These are phyloP conservation scores for Boletellus sp. DNA, from an alignment of 1,284 basidiomycete species.

Conservation along the genomic window DNA sequence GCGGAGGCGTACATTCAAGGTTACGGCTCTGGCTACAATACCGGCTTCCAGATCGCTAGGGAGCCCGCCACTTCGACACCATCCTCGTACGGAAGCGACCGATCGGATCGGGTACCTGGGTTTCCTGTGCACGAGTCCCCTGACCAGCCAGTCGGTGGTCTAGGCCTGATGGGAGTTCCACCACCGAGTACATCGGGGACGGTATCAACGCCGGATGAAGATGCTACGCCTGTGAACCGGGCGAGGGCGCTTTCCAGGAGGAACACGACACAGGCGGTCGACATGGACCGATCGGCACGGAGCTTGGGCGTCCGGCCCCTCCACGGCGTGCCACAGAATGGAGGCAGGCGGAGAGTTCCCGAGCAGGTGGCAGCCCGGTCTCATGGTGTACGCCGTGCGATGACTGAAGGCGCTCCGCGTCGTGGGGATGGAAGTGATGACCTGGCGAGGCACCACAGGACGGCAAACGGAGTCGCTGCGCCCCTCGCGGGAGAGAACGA, in stretches of 20 bases:
- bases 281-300: constrained; percentile 19
- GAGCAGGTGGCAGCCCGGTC: constrained; percentile 15
- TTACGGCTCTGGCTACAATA: constrained; percentile 28
- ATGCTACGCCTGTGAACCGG: constrained; percentile 25
- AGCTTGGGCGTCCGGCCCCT: constrained; percentile 12
- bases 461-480: constrained; percentile 7
- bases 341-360: constrained; percentile 15
- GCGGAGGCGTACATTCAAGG: constrained; percentile 29
- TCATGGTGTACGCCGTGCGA: constrained; percentile 19
- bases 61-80: constrained; percentile 13
- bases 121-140: constrained; percentile 33
- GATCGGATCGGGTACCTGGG: constrained; percentile 15
- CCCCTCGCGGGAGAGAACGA: constrained; percentile 18
- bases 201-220: constrained; percentile 29
- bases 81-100: constrained; percentile 18
- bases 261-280: constrained; percentile 24
- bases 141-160: constrained; percentile 17
- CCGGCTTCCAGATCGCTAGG: constrained; percentile 21
- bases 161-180: constrained; percentile 30
- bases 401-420: constrained; percentile 17
- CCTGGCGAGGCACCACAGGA: constrained; percentile 4
- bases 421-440: constrained; percentile 9
- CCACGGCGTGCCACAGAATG: constrained; percentile 12
- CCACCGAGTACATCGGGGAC: constrained; percentile 19
- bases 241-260: constrained; percentile 21